Percentiles rank a stretch among this genome's conserved stretches.
phyloP scores from a whole-genome alignment of 805 yeast genomes.

The Saturnispora galanensis region DNA sequence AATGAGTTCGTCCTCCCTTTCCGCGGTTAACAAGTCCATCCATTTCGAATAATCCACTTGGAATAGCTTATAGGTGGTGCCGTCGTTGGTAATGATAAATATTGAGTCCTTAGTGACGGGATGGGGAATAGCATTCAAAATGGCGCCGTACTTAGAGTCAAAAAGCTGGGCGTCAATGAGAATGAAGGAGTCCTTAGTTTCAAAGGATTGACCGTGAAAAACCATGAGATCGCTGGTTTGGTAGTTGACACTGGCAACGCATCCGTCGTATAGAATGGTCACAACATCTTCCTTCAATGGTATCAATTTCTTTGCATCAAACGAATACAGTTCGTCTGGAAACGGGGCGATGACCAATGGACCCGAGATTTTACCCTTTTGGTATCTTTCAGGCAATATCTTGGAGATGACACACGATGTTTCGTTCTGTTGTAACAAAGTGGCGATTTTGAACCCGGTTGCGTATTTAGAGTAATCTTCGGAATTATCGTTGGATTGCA shows the following conservation, averaged over 20 bases:
- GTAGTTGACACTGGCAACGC: slow-evolving; percentile 17
- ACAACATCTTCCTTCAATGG: slow-evolving; percentile 21
- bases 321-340: slow-evolving; percentile 42
- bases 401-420: slow-evolving; percentile 3
- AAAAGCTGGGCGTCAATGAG: slow-evolving; percentile 12
- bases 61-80: slow-evolving; percentile 13
- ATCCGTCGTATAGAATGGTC: slow-evolving; percentile 15
- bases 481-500: slow-evolving; percentile 17
- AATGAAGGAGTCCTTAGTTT: slow-evolving; percentile 5
- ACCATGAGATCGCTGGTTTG: slow-evolving; percentile 18
- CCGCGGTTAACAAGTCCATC: slow-evolving; percentile 16
- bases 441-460: slow-evolving; percentile 20
- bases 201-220: slow-evolving; percentile 15
- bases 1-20: slow-evolving; percentile 14
- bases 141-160: slow-evolving; percentile 4
- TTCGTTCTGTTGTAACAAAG: slow-evolving; percentile 12
- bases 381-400: slow-evolving; percentile 14
- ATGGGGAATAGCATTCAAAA: slow-evolving; percentile 13
- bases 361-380: slow-evolving; percentile 29
- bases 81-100: slow-evolving; percentile 15
- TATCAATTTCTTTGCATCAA: slow-evolving; percentile 27
- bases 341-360: slow-evolving; percentile 46
- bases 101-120: slow-evolving; percentile 17
- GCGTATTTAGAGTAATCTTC: slow-evolving; percentile 9
- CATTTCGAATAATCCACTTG: slow-evolving; percentile 23